Evolutionary conservation across 1,284 basidiomycete genomes (phyloP).

Genomic region (Apiotrichum siamense): DNA sequence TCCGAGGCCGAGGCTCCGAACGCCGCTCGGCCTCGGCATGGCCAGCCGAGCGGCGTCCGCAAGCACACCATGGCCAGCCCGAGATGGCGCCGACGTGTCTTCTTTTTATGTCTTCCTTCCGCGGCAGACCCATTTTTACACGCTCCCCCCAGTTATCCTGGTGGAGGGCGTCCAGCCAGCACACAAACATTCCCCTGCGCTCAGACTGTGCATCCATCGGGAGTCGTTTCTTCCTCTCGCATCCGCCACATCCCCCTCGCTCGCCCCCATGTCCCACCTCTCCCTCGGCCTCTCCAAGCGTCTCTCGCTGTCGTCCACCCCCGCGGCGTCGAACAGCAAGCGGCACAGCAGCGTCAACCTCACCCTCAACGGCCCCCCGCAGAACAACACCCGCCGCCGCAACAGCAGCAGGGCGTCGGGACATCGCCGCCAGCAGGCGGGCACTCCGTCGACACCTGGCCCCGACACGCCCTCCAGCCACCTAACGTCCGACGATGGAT

Average conservation of each 20-base stretch:
- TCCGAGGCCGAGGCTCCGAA: too few relatives aligned
- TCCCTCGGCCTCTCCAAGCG: not conserved
- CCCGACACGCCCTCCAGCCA: not conserved
- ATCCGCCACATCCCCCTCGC: not conserved
- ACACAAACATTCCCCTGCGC: too few relatives aligned
- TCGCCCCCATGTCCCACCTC: not conserved
- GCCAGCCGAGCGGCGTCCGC: too few relatives aligned
- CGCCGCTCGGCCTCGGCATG: too few relatives aligned
- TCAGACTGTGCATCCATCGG: not conserved
- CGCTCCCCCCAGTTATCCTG: too few relatives aligned
- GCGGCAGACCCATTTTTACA: too few relatives aligned
- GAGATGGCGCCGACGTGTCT: too few relatives aligned
- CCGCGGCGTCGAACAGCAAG: not conserved
- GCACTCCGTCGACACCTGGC: too few relatives aligned
- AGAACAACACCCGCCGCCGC: not conserved
- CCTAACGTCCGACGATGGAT: not conserved
- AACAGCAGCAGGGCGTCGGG: not conserved
- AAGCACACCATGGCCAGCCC: too few relatives aligned
- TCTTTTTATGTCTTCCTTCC: too few relatives aligned
- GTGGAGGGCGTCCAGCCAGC: too few relatives aligned
- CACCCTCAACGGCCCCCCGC: not conserved
- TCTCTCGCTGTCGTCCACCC: not conserved
- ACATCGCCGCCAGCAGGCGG: too few relatives aligned
- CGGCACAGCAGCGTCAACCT: not conserved
- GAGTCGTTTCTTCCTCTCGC: not conserved